Evolutionary conservation across 805 yeast species (phyloP).

Genomic region (Metschnikowia hibisci): DNA sequence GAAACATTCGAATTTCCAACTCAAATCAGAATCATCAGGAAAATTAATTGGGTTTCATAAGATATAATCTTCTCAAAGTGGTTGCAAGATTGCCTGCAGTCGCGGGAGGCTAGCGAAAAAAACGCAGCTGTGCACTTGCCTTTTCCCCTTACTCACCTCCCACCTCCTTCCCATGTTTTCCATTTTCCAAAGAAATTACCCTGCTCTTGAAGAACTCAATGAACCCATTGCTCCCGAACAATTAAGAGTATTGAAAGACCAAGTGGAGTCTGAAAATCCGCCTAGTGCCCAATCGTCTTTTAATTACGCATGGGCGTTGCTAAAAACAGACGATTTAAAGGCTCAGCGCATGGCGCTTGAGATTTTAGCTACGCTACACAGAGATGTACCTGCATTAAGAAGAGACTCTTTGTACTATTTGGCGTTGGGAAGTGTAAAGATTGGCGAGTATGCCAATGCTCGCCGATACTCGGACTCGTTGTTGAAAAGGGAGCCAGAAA

Average conservation of each 20-base stretch:
- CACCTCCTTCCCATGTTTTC: conserved; percentile 6
- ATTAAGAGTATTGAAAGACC: conserved; percentile 68
- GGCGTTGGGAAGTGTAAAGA: conserved; percentile 80
- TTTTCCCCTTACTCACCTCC: no score
- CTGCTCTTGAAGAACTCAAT: conserved; percentile 40
- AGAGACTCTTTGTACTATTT: conserved; percentile 87
- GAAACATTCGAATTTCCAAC: no score
- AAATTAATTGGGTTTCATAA: no score
- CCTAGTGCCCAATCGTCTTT: conserved; percentile 82
- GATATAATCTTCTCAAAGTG: no score
- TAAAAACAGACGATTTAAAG: conserved; percentile 59
- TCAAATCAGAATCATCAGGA: no score
- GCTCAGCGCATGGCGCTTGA: conserved; percentile 79
- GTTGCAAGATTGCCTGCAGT: not conserved
- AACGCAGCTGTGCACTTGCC: not conserved
- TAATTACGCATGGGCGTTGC: conserved; percentile 95
- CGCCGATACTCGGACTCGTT: conserved; percentile 80
- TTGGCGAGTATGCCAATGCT: conserved; percentile 84
- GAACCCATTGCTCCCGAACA: conserved; percentile 69
- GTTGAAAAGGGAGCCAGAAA: conserved; percentile 76
- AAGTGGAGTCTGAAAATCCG: conserved; percentile 78
- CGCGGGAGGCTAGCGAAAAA: not conserved
- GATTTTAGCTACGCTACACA: conserved; percentile 64
- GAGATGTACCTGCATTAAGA: conserved; percentile 76
- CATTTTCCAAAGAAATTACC: conserved; percentile 18